Conservation (phyloP, 352 stramenopile genomes). For the Bremia lactucae region DNA sequence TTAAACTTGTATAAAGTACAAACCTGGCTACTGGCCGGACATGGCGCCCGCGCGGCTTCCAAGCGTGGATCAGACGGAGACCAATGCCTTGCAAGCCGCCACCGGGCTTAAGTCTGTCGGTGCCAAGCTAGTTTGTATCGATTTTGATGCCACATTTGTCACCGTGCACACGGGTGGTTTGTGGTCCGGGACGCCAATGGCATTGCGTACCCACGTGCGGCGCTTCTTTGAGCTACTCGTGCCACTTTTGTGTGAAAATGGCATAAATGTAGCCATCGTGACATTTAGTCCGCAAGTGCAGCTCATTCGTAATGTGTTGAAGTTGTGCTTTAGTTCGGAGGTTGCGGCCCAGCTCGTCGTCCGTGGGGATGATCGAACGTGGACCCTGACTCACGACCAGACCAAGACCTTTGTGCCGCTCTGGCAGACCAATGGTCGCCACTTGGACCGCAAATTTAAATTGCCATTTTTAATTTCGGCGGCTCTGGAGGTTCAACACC, state of each 20-base stretch:
- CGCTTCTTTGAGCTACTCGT: slow-evolving; percentile 53
- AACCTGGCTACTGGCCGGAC: not conserved
- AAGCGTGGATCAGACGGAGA: slow-evolving; percentile 17
- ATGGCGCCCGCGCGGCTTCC: slow-evolving; percentile 16
- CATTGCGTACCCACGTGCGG: slow-evolving; percentile 41
- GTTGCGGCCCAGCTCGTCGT: slow-evolving; percentile 40
- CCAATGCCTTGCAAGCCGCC: slow-evolving; percentile 30
- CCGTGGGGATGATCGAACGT: slow-evolving; percentile 49
- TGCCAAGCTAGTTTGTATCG: slow-evolving; percentile 67
- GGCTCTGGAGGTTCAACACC: slow-evolving; percentile 28
- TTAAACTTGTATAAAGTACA: slow-evolving; percentile 13
- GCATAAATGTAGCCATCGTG: slow-evolving; percentile 59
- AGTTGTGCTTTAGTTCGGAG: slow-evolving; percentile 31
- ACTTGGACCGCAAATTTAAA: slow-evolving; percentile 62
- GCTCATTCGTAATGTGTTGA: slow-evolving; percentile 54
- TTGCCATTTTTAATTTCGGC: slow-evolving; percentile 67
- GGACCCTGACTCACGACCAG: slow-evolving; percentile 39
- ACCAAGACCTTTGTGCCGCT: slow-evolving; percentile 36
- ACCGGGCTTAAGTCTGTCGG: slow-evolving; percentile 24
- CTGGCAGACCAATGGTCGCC: slow-evolving; percentile 39
- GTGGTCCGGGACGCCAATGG: slow-evolving; percentile 33
- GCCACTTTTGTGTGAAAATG: slow-evolving; percentile 28
- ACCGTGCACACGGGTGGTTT: slow-evolving; percentile 57
- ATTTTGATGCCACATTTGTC: slow-evolving; percentile 80
- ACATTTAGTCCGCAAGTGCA: slow-evolving; percentile 68